Percentiles rank a stretch among this genome's conserved stretches.
Evolutionary conservation across 805 yeast genomes (phyloP).

Genomic region (Saccharomycopsis lassenensis): DNA sequence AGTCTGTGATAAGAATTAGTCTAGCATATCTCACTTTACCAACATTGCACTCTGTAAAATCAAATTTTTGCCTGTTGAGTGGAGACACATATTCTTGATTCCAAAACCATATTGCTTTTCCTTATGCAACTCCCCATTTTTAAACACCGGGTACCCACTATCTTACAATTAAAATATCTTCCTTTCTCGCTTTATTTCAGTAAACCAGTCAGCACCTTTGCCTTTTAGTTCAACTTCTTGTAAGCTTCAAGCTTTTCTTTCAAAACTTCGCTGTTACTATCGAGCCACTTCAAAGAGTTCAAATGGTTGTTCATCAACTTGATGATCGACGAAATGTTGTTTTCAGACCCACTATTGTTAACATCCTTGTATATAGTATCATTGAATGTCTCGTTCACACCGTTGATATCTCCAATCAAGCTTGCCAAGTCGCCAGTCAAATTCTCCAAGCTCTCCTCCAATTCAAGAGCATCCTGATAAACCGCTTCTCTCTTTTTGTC

Average conservation of each 20-base stretch:
- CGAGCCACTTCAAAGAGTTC: slow-evolving; percentile 82
- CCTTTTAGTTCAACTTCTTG: no score
- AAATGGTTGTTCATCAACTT: slow-evolving; percentile 78
- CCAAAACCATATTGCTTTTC: no score
- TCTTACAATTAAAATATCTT: no score
- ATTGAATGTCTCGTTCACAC: slow-evolving; percentile 70
- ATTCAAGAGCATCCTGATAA: slow-evolving; percentile 72
- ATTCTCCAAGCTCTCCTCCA: slow-evolving; percentile 70
- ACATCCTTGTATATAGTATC: slow-evolving; percentile 35
- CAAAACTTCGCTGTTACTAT: slow-evolving; percentile 55
- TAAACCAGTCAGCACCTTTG: no score
- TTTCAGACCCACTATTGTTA: slow-evolving; percentile 27
- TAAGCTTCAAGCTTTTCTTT: slow-evolving; percentile 43
- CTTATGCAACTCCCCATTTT: no score
- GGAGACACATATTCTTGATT: no score
- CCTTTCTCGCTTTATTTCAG: no score
- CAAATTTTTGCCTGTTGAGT: no score
- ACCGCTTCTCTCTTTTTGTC: slow-evolving; percentile 88
- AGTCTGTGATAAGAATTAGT: no score
- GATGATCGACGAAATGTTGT: slow-evolving; percentile 57
- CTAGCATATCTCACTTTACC: no score
- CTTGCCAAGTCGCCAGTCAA: slow-evolving; percentile 69
- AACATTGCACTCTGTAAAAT: no score
- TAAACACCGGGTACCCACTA: no score
- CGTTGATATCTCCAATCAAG: slow-evolving; percentile 71